These are phyloP conservation scores for Trametes cingulata DNA, from an alignment of 768 basidiomycete species.

Conservation along the genomic window DNA sequence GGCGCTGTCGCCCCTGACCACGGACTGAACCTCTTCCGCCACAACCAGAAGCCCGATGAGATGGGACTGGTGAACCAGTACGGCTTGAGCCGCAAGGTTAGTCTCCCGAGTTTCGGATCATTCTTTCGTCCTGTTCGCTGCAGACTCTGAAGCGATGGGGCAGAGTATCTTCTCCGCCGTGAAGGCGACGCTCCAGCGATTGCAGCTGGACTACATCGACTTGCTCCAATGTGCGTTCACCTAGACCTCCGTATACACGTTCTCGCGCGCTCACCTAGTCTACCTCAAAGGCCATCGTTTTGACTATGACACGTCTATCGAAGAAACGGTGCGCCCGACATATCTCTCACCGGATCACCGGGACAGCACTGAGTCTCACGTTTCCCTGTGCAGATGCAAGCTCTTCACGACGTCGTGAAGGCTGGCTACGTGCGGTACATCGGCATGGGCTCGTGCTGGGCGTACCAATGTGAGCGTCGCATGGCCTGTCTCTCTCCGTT, in stretches of 20 bases:
- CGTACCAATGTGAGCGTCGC: conserved; percentile 31
- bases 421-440: conserved; percentile 42
- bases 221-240: conserved; percentile 27
- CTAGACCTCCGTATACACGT: no score
- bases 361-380: background rate
- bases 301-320: conserved; percentile 40
- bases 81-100: conserved; percentile 37
- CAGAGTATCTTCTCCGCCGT: conserved; percentile 78
- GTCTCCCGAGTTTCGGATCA: no score
- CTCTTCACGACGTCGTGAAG: conserved; percentile 45
- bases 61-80: conserved; percentile 38
- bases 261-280: no score
- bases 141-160: no score
- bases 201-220: conserved; percentile 69
- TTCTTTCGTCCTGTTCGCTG: no score
- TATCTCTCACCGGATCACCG: background rate
- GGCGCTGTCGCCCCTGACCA: conserved; percentile 12
- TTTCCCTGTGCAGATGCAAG: conserved; percentile 37
- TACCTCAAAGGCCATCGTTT: conserved; percentile 28
- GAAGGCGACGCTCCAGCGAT: conserved; percentile 59
- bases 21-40: conserved; percentile 1
- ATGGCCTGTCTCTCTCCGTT: background rate
- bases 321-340: conserved; percentile 28
- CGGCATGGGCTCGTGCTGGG: conserved; percentile 36
- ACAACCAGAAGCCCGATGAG: conserved; percentile 21